A percentile compares a stretch with the other conserved stretches of the same genome.
phyloP scores from a whole-genome alignment of 106 monocot genomes.

The Posidonia australis region DNA sequence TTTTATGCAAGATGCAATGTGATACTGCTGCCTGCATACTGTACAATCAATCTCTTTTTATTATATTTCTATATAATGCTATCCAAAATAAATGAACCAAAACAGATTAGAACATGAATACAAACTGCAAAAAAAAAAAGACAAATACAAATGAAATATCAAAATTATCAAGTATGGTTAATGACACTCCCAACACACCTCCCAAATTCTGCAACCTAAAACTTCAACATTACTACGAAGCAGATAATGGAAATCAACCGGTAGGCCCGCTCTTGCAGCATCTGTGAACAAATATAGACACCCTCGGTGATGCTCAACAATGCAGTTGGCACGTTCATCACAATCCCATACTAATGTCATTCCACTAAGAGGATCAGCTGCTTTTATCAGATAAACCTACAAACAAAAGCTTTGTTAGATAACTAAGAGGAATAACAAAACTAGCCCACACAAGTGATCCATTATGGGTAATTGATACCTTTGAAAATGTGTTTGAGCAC shows the following conservation, averaged over 20 bases:
- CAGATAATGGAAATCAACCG: constrained; percentile 70
- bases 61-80: no score
- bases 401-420: constrained; percentile 20
- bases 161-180: background rate
- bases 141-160: background rate
- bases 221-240: constrained; percentile 38
- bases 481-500: constrained; percentile 75
- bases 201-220: constrained; percentile 44
- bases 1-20: no score
- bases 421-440: constrained; percentile 1
- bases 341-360: constrained; percentile 78
- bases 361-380: constrained; percentile 56
- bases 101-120: background rate
- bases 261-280: constrained; percentile 49
- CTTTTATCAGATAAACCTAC: constrained; percentile 95
- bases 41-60: no score
- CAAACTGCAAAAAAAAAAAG: background rate
- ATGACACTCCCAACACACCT: constrained; percentile 34
- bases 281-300: constrained; percentile 82
- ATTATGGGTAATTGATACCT: constrained; percentile 44
- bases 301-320: constrained; percentile 81
- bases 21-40: no score
- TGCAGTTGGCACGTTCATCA: constrained; percentile 58
- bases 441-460: background rate
- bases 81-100: no score